Evolutionary conservation across 1,139 yeast genomes (phyloP).

Genomic region (Trichomonascaceae sp.): DNA sequence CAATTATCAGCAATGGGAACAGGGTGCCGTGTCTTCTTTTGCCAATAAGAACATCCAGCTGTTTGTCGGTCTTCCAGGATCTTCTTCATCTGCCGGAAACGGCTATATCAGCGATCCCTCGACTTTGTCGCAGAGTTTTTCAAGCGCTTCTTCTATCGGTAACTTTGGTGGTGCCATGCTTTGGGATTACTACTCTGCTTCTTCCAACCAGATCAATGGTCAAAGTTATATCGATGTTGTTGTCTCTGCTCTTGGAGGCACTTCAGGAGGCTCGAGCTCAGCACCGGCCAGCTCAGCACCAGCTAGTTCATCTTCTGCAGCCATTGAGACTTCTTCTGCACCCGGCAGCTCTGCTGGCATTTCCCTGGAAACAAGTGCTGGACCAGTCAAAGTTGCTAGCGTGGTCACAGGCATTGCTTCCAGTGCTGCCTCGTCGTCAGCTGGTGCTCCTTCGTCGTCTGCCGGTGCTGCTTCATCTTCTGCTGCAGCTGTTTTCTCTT

Average conservation of each 20-base stretch:
- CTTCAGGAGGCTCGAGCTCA: slow-evolving; percentile 9
- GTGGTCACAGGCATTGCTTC: slow-evolving; percentile 5
- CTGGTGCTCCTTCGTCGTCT: slow-evolving; percentile 7
- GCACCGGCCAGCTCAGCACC: slow-evolving; percentile 11
- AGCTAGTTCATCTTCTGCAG: slow-evolving; percentile 11
- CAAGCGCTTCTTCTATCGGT: slow-evolving; percentile 37
- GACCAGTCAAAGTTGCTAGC: background rate
- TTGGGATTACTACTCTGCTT: slow-evolving; percentile 90
- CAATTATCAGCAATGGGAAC: slow-evolving; percentile 84
- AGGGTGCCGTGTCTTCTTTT: slow-evolving; percentile 55
- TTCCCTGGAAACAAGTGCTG: background rate
- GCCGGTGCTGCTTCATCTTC: slow-evolving; percentile 8
- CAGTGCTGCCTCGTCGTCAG: background rate
- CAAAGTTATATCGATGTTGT: slow-evolving; percentile 40
- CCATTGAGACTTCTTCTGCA: slow-evolving; percentile 8
- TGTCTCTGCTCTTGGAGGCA: slow-evolving; percentile 33
- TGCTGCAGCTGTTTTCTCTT: slow-evolving; percentile 6
- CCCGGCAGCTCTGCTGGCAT: slow-evolving; percentile 12
- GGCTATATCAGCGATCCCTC: slow-evolving; percentile 43
- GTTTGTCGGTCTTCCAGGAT: slow-evolving; percentile 71
- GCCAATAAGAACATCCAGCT: slow-evolving; percentile 53
- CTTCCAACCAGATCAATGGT: slow-evolving; percentile 45
- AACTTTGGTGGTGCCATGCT: slow-evolving; percentile 80
- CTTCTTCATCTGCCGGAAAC: slow-evolving; percentile 58
- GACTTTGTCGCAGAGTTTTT: slow-evolving; percentile 22